These are phyloP conservation scores for Aspergillus carlsbadensis DNA, from an alignment of 495 filamentous ascomycete genomes.

Conservation along the genomic window DNA sequence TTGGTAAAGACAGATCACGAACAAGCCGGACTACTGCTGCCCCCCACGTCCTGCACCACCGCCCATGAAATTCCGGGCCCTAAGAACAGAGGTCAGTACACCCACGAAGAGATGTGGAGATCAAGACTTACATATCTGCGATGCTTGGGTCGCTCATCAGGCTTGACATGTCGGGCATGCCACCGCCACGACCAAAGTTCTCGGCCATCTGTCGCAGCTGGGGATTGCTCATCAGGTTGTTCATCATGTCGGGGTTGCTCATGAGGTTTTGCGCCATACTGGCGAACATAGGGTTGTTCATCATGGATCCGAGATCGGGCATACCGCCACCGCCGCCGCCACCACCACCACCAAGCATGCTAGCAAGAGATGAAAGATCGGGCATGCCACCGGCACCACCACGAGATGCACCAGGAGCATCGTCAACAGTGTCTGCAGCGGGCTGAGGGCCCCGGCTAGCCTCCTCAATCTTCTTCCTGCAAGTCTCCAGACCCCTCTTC, in stretches of 20 bases:
- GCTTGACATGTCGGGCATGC: slow-evolving; percentile 74
- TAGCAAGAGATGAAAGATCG: slow-evolving; percentile 68
- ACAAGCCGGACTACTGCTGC: slow-evolving; percentile 7
- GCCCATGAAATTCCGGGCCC: slow-evolving; percentile 80
- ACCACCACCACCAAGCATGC: slow-evolving; percentile 66
- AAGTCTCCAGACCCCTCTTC: slow-evolving; percentile 94
- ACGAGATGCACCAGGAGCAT: slow-evolving; percentile 43
- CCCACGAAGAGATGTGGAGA: neutral
- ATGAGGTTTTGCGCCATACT: slow-evolving; percentile 96
- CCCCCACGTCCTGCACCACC: slow-evolving; percentile 40
- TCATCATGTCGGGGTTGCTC: slow-evolving; percentile 89
- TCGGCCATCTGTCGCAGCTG: slow-evolving; percentile 73
- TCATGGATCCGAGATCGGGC: slow-evolving; percentile 81
- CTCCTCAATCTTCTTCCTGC: slow-evolving; percentile 79
- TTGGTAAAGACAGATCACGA: too few species aligned
- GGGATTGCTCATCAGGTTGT: slow-evolving; percentile 92
- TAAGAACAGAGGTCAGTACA: slow-evolving; percentile 30
- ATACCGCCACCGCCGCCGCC: slow-evolving; percentile 73
- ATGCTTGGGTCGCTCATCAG: slow-evolving; percentile 90
- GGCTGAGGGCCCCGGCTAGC: slow-evolving; percentile 47
- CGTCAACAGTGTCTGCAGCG: slow-evolving; percentile 49
- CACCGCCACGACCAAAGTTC: slow-evolving; percentile 58
- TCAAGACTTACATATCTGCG: slow-evolving; percentile 80
- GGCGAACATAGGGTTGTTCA: slow-evolving; percentile 97
- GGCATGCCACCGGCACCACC: slow-evolving; percentile 70